Conservation (phyloP, 306 rosid genomes). For the Sesbania bispinosa region DNA sequence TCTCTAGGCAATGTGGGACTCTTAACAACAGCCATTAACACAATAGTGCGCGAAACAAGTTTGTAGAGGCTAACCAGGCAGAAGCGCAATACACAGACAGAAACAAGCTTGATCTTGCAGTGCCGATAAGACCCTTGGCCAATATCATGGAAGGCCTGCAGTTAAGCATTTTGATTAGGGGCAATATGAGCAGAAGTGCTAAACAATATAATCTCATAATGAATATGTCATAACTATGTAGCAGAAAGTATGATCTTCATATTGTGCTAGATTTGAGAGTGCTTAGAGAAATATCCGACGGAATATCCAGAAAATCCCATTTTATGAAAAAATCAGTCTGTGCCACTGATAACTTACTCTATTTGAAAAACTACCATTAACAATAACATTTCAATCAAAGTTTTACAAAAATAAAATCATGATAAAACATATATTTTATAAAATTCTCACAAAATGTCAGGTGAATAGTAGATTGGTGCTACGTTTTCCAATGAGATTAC, state of each 20-base stretch:
- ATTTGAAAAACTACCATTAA: constrained; percentile 11
- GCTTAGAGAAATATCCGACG: constrained; percentile 18
- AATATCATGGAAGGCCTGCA: constrained; percentile 73
- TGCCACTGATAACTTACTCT: background rate
- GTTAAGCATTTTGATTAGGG: constrained; percentile 17
- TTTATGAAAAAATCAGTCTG: constrained; percentile 6
- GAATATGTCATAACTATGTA: background rate
- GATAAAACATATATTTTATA: background rate
- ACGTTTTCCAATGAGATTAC: constrained; percentile 38
- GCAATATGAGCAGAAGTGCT: background rate
- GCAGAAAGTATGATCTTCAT: constrained; percentile 8
- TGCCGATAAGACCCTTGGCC: constrained; percentile 79
- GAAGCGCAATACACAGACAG: constrained; percentile 84
- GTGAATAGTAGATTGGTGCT: constrained; percentile 8
- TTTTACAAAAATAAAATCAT: background rate
- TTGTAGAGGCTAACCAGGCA: constrained; percentile 65
- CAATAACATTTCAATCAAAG: background rate
- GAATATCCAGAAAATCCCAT: constrained; percentile 13
- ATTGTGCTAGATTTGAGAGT: constrained; percentile 2
- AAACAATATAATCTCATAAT: background rate
- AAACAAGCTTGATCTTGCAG: constrained; percentile 96
- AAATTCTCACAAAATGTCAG: background rate
- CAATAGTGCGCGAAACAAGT: constrained; percentile 8
- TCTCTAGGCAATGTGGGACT: too few species aligned
- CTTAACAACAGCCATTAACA: too few species aligned